Evolutionary conservation across 2,329 filamentous ascomycete species (phyloP).

Genomic region (Myriosclerotinia scirpicola): DNA sequence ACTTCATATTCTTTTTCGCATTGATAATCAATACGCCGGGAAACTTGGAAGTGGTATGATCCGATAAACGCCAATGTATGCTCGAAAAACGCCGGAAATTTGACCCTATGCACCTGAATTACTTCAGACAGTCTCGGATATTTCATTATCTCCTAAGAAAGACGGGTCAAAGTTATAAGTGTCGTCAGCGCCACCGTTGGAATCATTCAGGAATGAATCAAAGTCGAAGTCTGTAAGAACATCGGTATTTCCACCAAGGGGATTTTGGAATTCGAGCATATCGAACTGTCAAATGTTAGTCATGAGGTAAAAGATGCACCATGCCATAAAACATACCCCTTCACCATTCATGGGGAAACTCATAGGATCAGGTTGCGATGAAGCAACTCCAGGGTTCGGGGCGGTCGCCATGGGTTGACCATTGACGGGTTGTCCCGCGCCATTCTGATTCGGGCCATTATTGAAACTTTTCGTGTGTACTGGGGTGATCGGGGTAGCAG

Average conservation of each 20-base stretch:
- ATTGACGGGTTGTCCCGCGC: conserved; percentile 45
- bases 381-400: conserved; percentile 45
- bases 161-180: conserved; percentile 58
- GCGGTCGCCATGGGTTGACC: conserved; percentile 46
- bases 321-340: conserved; percentile 27
- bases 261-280: conserved; percentile 56
- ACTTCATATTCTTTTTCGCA: conserved; percentile 34
- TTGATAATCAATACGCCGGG: conserved; percentile 34
- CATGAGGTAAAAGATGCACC: not conserved
- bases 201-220: conserved; percentile 64
- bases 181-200: conserved; percentile 44
- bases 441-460: conserved; percentile 44
- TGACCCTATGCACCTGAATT: conserved; percentile 26
- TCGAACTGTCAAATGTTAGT: conserved; percentile 32
- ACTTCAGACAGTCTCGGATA: conserved; percentile 53
- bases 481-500: conserved; percentile 64
- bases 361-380: conserved; percentile 49
- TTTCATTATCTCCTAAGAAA: conserved; percentile 59
- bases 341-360: conserved; percentile 49
- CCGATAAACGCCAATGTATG: conserved; percentile 41
- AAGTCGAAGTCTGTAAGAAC: conserved; percentile 68
- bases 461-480: conserved; percentile 52
- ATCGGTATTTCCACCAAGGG: conserved; percentile 50
- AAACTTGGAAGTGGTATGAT: conserved; percentile 38
- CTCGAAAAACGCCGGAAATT: conserved; percentile 39